phyloP scores from a whole-genome alignment of 192 early-diverging fungal species.

The Coemansia sp. region DNA sequence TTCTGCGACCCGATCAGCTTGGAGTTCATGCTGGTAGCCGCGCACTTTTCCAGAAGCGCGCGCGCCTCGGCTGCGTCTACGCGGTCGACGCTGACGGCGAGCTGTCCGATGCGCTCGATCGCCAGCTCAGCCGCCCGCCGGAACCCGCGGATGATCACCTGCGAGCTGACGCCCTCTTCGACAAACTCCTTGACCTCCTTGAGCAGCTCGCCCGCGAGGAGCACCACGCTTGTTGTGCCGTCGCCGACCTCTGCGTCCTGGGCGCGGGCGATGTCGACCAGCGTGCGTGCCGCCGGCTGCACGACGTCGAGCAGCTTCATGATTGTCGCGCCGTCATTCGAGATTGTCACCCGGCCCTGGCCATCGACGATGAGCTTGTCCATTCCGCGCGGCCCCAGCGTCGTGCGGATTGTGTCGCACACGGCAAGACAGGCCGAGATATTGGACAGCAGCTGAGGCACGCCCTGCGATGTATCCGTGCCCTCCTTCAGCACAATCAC shows the following conservation, averaged over 20 bases:
- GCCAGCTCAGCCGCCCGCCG: constrained; percentile 88
- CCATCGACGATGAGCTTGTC: constrained; percentile 98
- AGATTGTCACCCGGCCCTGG: constrained; percentile 90
- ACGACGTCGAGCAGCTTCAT: constrained; percentile 97
- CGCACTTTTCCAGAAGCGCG: constrained; percentile 88
- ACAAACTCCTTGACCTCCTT: constrained; percentile 91
- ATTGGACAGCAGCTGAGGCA: constrained; percentile 95
- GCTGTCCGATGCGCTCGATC: constrained; percentile 88
- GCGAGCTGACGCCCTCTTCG: constrained; percentile 93
- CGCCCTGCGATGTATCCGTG: constrained; percentile 97
- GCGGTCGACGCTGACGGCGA: constrained; percentile 82
- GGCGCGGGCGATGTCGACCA: constrained; percentile 96
- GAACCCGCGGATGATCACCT: constrained; percentile 94
- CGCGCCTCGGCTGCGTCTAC: constrained; percentile 82
- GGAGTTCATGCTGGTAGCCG: constrained; percentile 96
- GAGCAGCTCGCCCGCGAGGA: constrained; percentile 94
- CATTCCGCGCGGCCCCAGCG: constrained; percentile 97
- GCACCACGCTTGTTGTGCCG: constrained; percentile 96
- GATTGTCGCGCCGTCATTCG: constrained; percentile 99
- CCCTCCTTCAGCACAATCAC: constrained; percentile 99
- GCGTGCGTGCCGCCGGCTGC: constrained; percentile 95
- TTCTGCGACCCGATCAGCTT: constrained; percentile 96
- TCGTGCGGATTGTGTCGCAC: constrained; percentile 93
- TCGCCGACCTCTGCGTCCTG: constrained; percentile 99
- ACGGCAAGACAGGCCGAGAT: constrained; percentile 94